Percentiles rank a stretch among this genome's conserved stretches.
Conservation (phyloP, 352 stramenopile genomes). For the Pythium aphanidermatum region DNA sequence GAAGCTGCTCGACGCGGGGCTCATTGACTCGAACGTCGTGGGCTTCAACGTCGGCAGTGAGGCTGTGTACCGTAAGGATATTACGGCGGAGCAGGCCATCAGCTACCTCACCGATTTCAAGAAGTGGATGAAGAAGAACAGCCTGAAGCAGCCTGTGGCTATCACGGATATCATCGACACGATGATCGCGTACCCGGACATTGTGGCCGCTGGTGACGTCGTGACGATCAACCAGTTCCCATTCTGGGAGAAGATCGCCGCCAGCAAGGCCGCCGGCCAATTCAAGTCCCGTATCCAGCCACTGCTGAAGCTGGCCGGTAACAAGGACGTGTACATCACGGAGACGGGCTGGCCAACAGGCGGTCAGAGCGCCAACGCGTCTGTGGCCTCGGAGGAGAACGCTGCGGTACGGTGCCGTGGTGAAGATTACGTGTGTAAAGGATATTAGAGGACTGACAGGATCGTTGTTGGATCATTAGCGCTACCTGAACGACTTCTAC, state of each 20-base stretch:
- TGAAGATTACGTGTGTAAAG: too few species aligned
- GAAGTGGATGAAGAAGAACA: slow-evolving; percentile 49
- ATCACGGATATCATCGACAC: slow-evolving; percentile 82
- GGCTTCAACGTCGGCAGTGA: slow-evolving; percentile 83
- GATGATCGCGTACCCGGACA: slow-evolving; percentile 69
- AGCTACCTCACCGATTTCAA: slow-evolving; percentile 74
- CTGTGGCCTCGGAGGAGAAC: slow-evolving; percentile 43
- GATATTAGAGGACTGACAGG: too few species aligned
- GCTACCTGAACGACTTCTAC: slow-evolving; percentile 79
- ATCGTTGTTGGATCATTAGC: slow-evolving; percentile 21
- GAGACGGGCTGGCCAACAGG: slow-evolving; percentile 77
- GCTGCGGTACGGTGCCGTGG: slow-evolving; percentile 34
- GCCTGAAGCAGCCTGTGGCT: slow-evolving; percentile 51
- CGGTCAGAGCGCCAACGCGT: slow-evolving; percentile 57
- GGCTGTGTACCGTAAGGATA: slow-evolving; percentile 72
- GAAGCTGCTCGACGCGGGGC: slow-evolving; percentile 40
- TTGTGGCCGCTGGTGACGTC: slow-evolving; percentile 68
- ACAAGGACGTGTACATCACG: slow-evolving; percentile 76
- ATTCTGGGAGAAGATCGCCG: slow-evolving; percentile 71
- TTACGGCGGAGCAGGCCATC: slow-evolving; percentile 62
- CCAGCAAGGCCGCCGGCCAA: slow-evolving; percentile 47
- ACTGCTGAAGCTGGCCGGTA: slow-evolving; percentile 49
- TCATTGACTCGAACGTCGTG: slow-evolving; percentile 78
- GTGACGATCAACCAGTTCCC: slow-evolving; percentile 84
- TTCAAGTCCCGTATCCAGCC: slow-evolving; percentile 72